Evolutionary conservation across 2,329 filamentous ascomycete species (phyloP), one percentile per base, ranked within the genome.

Genomic region (Rugonectria rugulosa): DNA sequence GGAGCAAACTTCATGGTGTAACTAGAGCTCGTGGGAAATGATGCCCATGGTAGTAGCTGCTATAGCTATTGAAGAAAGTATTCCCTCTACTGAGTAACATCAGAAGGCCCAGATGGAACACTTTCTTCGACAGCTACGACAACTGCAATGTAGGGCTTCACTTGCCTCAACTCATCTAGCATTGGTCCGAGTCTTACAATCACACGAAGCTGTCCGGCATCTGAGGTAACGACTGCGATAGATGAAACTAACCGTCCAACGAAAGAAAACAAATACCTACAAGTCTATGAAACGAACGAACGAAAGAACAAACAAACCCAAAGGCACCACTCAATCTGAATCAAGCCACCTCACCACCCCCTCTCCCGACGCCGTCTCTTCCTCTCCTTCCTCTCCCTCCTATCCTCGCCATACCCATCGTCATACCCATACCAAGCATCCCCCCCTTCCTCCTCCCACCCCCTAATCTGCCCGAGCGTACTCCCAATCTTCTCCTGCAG

Each of bases 401-500:
- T 29, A 26, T 43, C 34, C 15, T 50, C 54, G 19, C 47, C 50
- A 31, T 36, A 15, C 34, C 40, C 29, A 17, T 15, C 5, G 19
- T 36, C 53, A 15, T 40, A 40, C 37, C 20, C 19, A 24, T 40
- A 40, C 19, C 10, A 10, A 5, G 2, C 10, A 2, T 8, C 21
- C 5, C 37, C 37, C 9, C 51, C 62, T 2, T 44, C 53, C 43
- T 58, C 55, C 43, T 66, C 61, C 15, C 64, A 23, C 17, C 50
- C 59, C 48, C 62, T 56, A 15, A 67, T 66, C 37, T 66, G 60
- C 0, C 65, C 65, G 12, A 67, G 24, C 6, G 65, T 66, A 23
- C 58, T 65, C 17, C 65, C 65, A 4, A 67, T 67, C 17, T 53
- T 57, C 17, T 68, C 65, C 60, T 67, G 65, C 15, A 67, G 53